Evolutionary conservation across 345 rosid species (phyloP).

Genomic region (Brassica incana): DNA sequence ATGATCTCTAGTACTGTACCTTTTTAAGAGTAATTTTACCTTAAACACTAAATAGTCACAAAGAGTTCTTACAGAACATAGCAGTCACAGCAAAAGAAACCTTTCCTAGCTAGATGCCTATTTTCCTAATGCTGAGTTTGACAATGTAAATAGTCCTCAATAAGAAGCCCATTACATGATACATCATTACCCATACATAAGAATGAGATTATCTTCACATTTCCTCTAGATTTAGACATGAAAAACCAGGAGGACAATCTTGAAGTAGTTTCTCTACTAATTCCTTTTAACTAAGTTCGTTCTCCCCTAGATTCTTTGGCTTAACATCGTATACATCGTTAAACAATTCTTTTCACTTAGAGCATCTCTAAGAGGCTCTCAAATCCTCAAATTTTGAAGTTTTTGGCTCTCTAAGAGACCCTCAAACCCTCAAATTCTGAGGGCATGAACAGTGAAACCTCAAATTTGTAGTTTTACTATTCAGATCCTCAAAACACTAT

Average conservation of each 20-base stretch:
- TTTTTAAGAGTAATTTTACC: background rate
- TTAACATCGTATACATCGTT: constrained; percentile 63
- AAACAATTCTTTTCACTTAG: constrained; percentile 43
- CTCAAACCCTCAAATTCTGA: too few species aligned
- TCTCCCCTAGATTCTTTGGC: constrained; percentile 55
- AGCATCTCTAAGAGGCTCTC: too few species aligned
- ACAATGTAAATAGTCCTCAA: background rate
- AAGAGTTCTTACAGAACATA: background rate
- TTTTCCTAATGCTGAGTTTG: background rate
- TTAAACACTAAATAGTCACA: background rate
- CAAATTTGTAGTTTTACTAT: too few species aligned
- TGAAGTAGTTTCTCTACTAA: constrained; percentile 46
- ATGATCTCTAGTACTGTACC: background rate
- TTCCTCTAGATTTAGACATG: constrained; percentile 34
- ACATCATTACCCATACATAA: background rate
- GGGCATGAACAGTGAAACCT: constrained; percentile 42
- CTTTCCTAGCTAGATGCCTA: background rate
- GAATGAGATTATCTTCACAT: background rate
- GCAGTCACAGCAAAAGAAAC: background rate
- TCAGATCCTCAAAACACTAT: too few species aligned
- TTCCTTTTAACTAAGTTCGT: constrained; percentile 55
- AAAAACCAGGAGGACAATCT: constrained; percentile 63
- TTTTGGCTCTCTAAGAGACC: too few species aligned
- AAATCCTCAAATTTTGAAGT: too few species aligned
- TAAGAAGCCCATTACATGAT: background rate